Evolutionary conservation across 1,139 yeast species (phyloP).

Genomic region (Candida smagusa): DNA sequence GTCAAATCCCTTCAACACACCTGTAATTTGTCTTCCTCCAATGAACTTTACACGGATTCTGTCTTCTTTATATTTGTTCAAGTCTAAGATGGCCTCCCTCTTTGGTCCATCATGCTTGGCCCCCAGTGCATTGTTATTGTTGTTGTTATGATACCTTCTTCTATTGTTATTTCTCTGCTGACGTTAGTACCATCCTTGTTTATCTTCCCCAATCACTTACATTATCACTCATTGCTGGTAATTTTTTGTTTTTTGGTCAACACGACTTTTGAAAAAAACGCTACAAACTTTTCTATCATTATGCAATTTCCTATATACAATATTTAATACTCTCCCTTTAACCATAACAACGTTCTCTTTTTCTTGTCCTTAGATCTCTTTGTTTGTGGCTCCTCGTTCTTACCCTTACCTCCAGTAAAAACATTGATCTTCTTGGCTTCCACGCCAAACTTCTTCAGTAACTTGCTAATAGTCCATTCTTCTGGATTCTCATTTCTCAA

Average conservation of each 20-base stretch:
- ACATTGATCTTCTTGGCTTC: conserved; percentile 27
- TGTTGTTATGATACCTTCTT: conserved; percentile 21
- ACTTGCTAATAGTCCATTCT: conserved; percentile 61
- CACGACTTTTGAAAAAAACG: background rate
- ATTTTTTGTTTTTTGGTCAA: conserved; percentile 1
- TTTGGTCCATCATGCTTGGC: conserved; percentile 70
- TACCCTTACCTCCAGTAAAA: conserved; percentile 18
- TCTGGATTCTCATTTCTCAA: conserved; percentile 63
- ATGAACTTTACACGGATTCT: conserved; percentile 73
- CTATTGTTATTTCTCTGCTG: conserved; percentile 13
- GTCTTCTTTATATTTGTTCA: conserved; percentile 74
- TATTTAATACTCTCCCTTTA: conserved; percentile 47
- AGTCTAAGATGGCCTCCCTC: conserved; percentile 84
- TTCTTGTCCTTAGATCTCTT: conserved; percentile 32
- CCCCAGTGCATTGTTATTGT: conserved; percentile 18
- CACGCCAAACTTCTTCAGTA: conserved; percentile 61
- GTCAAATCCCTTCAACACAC: conserved; percentile 83
- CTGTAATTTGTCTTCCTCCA: conserved; percentile 83
- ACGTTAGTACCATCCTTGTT: conserved; percentile 6
- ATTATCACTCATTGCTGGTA: conserved; percentile 11
- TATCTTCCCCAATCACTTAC: conserved; percentile 7
- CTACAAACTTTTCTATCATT: background rate
- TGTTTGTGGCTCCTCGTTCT: conserved; percentile 13
- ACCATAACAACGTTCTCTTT: conserved; percentile 61
- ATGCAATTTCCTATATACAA: background rate